Evolutionary conservation across 2,329 filamentous ascomycete species (phyloP), one percentile per base, ranked within the genome.

Genomic region (Calonectria pteridis): DNA sequence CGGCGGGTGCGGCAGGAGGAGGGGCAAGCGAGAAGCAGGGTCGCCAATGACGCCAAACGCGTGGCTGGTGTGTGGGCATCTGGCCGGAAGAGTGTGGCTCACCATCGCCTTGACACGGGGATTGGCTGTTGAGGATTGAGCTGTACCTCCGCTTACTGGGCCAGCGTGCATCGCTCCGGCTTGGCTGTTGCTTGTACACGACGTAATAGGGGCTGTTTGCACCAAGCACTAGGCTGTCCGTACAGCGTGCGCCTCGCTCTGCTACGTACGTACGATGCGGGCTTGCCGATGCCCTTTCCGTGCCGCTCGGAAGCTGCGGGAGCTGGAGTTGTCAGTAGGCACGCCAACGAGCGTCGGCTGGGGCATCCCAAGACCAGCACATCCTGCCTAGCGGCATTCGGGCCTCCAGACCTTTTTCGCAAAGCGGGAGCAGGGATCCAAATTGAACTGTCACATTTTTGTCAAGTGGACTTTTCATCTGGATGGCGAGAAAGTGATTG

Each of bases 41-140:
- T 35, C 20, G 43, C 58, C 33, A 64, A 73, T 73, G 71, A 73
- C 71, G 71, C 71, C 66, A 50, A 50, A 26, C 10, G 29, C 59
- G 71, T 73, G 71, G 71, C 71, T 73, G 71, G 55, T 67, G 70
- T 26, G 64, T 64, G 70, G 51, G 51, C 26, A 50, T 23, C 23
- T 23, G 18, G 31, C n/a, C n/a, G 37, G 40, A 46, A 23, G 14
- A 28, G 46, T 63, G 67, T 69, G 67, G 67, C 67, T 69, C 67
- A 37, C 18, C 65, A 40, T 37, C 20, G 23, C 55, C 50, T 29
- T 59, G 66, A 58, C 29, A 6, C 28, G 31, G 26, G 62, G 62
- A 26, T 49, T 65, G 26, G 50, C 50, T 53, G 50, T 16, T 53
- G 50, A 14, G 26, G 2, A 20, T 53, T 53, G 33, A 26, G 35